Evolutionary conservation across 2,329 filamentous ascomycete species (phyloP).

Genomic region (Nannizzia gypsea): DNA sequence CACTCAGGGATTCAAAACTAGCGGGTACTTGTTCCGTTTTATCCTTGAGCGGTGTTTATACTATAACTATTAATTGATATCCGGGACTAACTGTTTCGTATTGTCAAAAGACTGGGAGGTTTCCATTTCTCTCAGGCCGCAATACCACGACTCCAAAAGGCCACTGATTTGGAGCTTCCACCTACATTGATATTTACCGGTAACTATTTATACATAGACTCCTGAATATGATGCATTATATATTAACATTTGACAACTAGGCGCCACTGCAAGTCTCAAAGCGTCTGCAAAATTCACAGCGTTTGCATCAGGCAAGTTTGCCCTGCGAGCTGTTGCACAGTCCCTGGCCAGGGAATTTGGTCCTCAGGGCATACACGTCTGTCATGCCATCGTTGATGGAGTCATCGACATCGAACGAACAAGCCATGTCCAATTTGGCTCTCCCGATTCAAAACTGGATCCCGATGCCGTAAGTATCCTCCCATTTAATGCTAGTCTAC

Average conservation of each 20-base stretch:
- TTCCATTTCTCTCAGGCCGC: slow-evolving; percentile 63
- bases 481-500: neutral
- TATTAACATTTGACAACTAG: slow-evolving; percentile 24
- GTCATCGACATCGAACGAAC: slow-evolving; percentile 69
- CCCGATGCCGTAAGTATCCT: slow-evolving; percentile 56
- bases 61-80: neutral
- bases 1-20: slow-evolving; percentile 38
- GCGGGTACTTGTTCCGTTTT: slow-evolving; percentile 30
- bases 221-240: neutral
- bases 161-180: slow-evolving; percentile 47
- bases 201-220: neutral
- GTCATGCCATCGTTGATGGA: slow-evolving; percentile 72
- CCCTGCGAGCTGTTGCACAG: slow-evolving; percentile 60
- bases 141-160: slow-evolving; percentile 58
- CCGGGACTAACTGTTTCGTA: neutral
- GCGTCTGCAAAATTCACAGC: slow-evolving; percentile 56
- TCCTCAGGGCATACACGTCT: slow-evolving; percentile 70
- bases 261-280: slow-evolving; percentile 68
- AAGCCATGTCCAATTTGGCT: slow-evolving; percentile 47
- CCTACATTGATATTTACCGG: slow-evolving; percentile 69
- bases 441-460: slow-evolving; percentile 56
- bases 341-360: slow-evolving; percentile 73
- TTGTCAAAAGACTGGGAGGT: slow-evolving; percentile 42
- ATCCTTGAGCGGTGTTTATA: slow-evolving; percentile 14
- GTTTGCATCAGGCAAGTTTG: slow-evolving; percentile 74